A percentile compares a stretch with the other conserved stretches of the same genome.
Evolutionary conservation across 495 filamentous ascomycete genomes (phyloP).

Genomic region (Aspergillus wentii): DNA sequence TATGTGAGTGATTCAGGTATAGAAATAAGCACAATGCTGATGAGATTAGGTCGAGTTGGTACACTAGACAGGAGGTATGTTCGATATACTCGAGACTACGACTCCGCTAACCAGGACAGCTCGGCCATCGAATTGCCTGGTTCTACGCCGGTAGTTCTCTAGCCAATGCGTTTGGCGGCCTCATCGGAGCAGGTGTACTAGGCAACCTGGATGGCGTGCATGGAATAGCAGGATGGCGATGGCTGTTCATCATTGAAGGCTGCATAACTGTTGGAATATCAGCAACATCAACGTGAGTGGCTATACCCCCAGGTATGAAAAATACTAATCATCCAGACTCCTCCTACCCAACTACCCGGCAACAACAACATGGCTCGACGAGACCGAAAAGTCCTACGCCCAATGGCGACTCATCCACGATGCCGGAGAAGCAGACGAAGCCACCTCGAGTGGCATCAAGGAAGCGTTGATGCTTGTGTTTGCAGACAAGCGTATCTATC

Average conservation of each 20-base stretch:
- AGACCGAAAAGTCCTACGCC: constrained; percentile 62
- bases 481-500: constrained; percentile 29
- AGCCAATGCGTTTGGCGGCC: constrained; percentile 59
- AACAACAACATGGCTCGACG: constrained; percentile 67
- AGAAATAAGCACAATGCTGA: not conserved
- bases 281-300: constrained; percentile 18
- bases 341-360: constrained; percentile 76
- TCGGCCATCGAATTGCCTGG: constrained; percentile 46
- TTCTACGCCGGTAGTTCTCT: constrained; percentile 60
- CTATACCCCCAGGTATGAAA: not conserved
- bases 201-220: constrained; percentile 28
- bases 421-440: constrained; percentile 65
- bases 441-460: constrained; percentile 16
- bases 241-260: constrained; percentile 81
- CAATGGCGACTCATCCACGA: constrained; percentile 70
- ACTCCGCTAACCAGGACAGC: constrained; percentile 4
- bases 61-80: constrained; percentile 45
- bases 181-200: constrained; percentile 53
- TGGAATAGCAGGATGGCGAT: constrained; percentile 60
- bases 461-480: constrained; percentile 24
- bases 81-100: constrained; percentile 1
- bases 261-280: constrained; percentile 26
- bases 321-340: constrained; percentile 38
- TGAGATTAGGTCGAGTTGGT: constrained; percentile 37
- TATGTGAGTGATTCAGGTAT: constrained; percentile 22